Evolutionary conservation across 768 basidiomycete species (phyloP).

Genomic region (Roridomyces roridus): DNA sequence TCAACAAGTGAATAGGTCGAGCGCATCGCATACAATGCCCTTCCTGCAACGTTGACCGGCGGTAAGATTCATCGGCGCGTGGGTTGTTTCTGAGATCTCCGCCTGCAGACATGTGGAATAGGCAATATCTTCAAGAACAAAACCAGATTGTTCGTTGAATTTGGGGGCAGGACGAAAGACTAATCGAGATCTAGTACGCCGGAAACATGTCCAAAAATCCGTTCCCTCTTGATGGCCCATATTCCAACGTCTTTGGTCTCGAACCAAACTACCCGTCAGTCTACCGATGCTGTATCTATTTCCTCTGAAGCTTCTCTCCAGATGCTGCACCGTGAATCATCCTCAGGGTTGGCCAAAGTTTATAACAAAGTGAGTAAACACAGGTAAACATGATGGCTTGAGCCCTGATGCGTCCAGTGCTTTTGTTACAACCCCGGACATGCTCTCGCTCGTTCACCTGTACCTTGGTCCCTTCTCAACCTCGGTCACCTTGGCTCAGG

Average conservation of each 20-base stretch:
- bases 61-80: slow-evolving; percentile 41
- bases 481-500: slow-evolving; percentile 45
- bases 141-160: slow-evolving; percentile 51
- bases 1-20: slow-evolving; percentile 41
- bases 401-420: too few relatives aligned
- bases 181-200: too few relatives aligned
- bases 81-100: too few relatives aligned
- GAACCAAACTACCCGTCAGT: background rate
- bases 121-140: slow-evolving; percentile 51
- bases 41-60: slow-evolving; percentile 54
- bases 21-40: slow-evolving; percentile 56
- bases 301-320: slow-evolving; percentile 14
- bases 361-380: slow-evolving; percentile 40
- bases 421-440: slow-evolving; percentile 53
- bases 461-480: slow-evolving; percentile 56
- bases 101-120: slow-evolving; percentile 35
- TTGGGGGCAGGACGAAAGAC: too few relatives aligned
- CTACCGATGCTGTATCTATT: background rate
- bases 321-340: slow-evolving; percentile 59
- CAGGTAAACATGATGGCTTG: too few relatives aligned
- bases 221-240: slow-evolving; percentile 44
- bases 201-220: slow-evolving; percentile 46
- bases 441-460: slow-evolving; percentile 49
- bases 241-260: slow-evolving; percentile 32
- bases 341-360: slow-evolving; percentile 65